A percentile compares a stretch with the other conserved stretches of the same genome.
Evolutionary conservation across 106 monocot genomes (phyloP).

Genomic region (Dioscorea alata): DNA sequence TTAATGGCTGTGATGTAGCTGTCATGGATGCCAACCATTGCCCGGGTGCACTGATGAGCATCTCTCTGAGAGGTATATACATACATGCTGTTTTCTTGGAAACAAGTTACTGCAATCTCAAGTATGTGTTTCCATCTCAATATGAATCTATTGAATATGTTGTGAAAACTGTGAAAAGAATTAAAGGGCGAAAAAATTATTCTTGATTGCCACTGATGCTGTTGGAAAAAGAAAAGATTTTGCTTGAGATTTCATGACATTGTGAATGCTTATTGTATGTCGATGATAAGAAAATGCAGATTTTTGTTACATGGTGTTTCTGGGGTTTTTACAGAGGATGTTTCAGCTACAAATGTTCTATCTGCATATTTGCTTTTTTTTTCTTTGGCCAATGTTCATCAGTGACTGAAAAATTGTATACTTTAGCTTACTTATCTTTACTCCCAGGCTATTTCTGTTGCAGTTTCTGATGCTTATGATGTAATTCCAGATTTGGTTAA

Average conservation of each 20-base stretch:
- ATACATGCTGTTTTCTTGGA: constrained; percentile 92
- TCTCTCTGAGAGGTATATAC: constrained; percentile 50
- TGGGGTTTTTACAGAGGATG: constrained; percentile 66
- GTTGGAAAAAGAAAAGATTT: constrained; percentile 91
- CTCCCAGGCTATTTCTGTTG: constrained; percentile 58
- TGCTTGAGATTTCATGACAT: constrained; percentile 73
- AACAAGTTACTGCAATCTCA: constrained; percentile 91
- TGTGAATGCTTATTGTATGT: constrained; percentile 62
- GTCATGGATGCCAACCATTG: constrained; percentile 87
- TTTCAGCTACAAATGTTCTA: constrained; percentile 49
- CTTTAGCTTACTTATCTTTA: neutral
- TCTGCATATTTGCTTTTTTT: constrained; percentile 15
- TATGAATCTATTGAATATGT: constrained; percentile 74
- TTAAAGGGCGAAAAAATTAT: constrained; percentile 32
- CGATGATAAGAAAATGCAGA: constrained; percentile 60
- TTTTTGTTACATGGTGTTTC: constrained; percentile 53
- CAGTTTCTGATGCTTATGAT: constrained; percentile 75
- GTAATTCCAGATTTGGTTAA: constrained; percentile 85
- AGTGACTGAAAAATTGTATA: too few relatives aligned
- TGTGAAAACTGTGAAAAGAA: constrained; percentile 40
- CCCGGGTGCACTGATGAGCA: constrained; percentile 47
- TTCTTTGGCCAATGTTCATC: neutral
- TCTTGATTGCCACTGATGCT: constrained; percentile 80
- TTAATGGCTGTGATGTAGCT: constrained; percentile 68
- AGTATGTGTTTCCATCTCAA: constrained; percentile 70